Evolutionary conservation across 2,329 filamentous ascomycete genomes (phyloP).

Genomic region (Trichothecium roseum): DNA sequence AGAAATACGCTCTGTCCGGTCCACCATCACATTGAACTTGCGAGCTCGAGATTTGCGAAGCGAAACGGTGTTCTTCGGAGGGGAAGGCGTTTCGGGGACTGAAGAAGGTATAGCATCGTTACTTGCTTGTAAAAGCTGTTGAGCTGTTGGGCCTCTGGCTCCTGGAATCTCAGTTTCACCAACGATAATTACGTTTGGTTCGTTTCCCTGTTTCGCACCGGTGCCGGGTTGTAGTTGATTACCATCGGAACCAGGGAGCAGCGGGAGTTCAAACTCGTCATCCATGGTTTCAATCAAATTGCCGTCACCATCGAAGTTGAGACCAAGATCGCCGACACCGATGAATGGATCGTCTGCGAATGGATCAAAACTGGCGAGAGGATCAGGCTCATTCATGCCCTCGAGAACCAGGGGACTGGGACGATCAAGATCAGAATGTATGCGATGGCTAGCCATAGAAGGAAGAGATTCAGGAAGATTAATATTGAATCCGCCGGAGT

Average conservation of each 20-base stretch:
- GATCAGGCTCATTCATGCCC: constrained; percentile 8
- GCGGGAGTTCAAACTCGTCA: constrained; percentile 33
- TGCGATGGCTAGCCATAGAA: constrained; percentile 18
- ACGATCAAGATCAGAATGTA: constrained; percentile 23
- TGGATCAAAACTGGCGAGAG: constrained; percentile 16
- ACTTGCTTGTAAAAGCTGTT: constrained; percentile 6
- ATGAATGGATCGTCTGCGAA: constrained; percentile 29
- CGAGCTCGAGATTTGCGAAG: constrained; percentile 6
- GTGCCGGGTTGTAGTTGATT: background rate
- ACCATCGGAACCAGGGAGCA: constrained; percentile 15
- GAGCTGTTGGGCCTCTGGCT: constrained; percentile 22
- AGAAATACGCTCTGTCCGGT: constrained; percentile 22
- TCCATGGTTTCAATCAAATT: constrained; percentile 33
- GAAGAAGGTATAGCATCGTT: constrained; percentile 4
- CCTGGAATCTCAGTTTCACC: constrained; percentile 27
- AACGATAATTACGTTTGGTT: constrained; percentile 20
- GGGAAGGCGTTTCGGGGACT: constrained; percentile 3
- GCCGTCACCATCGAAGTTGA: constrained; percentile 41
- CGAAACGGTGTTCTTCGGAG: constrained; percentile 12
- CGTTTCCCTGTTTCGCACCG: background rate
- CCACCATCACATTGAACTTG: constrained; percentile 15
- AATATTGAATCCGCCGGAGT: constrained; percentile 2
- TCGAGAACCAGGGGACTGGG: constrained; percentile 18
- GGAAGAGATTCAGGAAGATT: constrained; percentile 21
- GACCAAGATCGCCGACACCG: constrained; percentile 28